Evolutionary conservation across 2,329 filamentous ascomycete species (phyloP), one percentile per base, ranked within the genome.

Genomic region (Rhinocladiella similis): DNA sequence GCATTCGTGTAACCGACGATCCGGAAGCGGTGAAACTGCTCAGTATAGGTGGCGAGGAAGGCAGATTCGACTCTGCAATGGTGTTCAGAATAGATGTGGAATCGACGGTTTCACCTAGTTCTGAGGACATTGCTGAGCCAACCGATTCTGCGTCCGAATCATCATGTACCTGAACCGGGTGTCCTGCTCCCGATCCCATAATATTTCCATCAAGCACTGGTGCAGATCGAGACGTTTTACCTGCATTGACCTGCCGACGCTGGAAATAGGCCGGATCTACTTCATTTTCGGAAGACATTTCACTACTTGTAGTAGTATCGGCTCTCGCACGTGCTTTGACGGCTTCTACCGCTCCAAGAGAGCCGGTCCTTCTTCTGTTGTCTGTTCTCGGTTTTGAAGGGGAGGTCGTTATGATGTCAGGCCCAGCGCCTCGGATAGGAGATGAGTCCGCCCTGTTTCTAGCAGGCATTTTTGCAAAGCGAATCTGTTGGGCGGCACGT

Each of bases 381-480:
- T 73, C 73, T 35, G 77, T 73, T 3, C 74, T 73, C 6, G 77
- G 77, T 41, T 76, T 72, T 7, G 81, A 80, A 1, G 83, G 83
- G 14, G 82, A 83, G 1, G 81, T 83, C 33, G 82, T 71, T 66
- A 77, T 72, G n/a, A 82, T 72, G 22, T 81, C 76, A 7, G 75
- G 73, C 68, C 72, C 55, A 59, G 73, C 73, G 27, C 74, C 76
- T 46, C 90, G 86, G 36, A 89, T 86, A 3, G 93, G 93, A 47
- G 93, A 97, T 0, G 92, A 97, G 10, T 90, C 93, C 22, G 92
- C 90, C 54, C 93, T 86, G 63, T 85, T 86, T 27, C 92, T 84
- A 42, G 96, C 82, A 1, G 94, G 93, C 90, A 97, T 93, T 74
- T 97, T 97, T 47, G 89, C 86, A 73, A 99, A 99, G 69, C 93